Base-by-base conservation (phyloP, 176 grass and related monocot genomes). In the Themeda triandra region DNA sequence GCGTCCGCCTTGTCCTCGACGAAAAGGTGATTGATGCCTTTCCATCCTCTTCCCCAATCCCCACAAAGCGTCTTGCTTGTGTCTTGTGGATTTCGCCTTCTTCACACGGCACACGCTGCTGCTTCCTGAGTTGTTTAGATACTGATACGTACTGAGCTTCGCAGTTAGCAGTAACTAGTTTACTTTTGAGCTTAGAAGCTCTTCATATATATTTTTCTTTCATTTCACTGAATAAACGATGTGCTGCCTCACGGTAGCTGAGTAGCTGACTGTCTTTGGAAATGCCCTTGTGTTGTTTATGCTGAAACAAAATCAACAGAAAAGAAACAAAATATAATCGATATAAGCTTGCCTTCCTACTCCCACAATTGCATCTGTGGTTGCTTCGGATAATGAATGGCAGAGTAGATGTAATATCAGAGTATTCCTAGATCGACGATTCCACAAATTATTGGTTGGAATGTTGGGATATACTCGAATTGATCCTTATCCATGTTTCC, bases 1-100 rank as follows among this genome's bases (percentile, higher is more conserved):
- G 87, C 60, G 85, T 91, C 69, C 90, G 87, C 31, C 85, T 96
- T 63, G 75, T 91, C 86, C 84, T 89, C 21, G 91, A 96, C 76
- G 93, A 96, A 69, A 94, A 96, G 96, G 96, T 99, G 65, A 81
- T 27, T 99, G 65, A 81, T 27, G 54, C 41, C 44, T 35, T 72
- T 56, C 41, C 32, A 30, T 71, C 76, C 69, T 65, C 69, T 82
- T 70, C 58, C 13, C 30, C n/a, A n/a, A n/a, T 28, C 76, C 73
- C n/a, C n/a, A n/a, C n/a, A n/a, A 36, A 28, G 63, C 18, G 72
- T 85, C 60, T 77, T 59, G 63, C 36, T 91, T 37, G 40, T 79
- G 45, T 41, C 9, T 94, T 44, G 67, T 78, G 58, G 25, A 56
- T 60, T 17, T 82, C 44, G 18, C 73, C 46, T 36, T 64, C 31